These are phyloP conservation scores for Trichoderma lentiforme DNA, from an alignment of 2,329 filamentous ascomycete genomes.

Conservation along the genomic window DNA sequence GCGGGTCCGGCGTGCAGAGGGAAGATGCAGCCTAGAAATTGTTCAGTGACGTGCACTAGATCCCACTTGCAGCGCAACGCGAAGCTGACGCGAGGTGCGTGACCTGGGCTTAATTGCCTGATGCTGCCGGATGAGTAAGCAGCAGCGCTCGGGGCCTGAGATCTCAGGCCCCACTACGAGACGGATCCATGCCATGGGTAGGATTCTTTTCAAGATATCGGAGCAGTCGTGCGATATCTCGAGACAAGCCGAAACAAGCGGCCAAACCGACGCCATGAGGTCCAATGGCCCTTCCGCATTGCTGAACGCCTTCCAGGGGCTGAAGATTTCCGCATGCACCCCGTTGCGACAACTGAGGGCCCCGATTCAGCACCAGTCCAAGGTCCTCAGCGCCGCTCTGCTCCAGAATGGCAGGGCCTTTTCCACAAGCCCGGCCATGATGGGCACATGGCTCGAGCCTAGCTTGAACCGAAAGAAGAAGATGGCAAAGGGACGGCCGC, in stretches of 20 bases:
- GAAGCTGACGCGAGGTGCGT: constrained; percentile 46
- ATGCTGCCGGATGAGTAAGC: neutral
- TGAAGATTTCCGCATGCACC: constrained; percentile 44
- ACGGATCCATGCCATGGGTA: neutral
- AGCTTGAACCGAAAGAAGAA: constrained; percentile 71
- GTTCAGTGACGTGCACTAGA: constrained; percentile 35
- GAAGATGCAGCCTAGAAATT: constrained; percentile 28
- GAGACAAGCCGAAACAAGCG: constrained; percentile 24
- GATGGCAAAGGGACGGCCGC: constrained; percentile 86
- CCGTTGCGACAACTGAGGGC: constrained; percentile 38
- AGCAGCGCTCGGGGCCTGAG: constrained; percentile 20
- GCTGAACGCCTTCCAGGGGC: constrained; percentile 48
- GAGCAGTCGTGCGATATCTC: neutral
- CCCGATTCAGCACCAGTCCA: constrained; percentile 31
- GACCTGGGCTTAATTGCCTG: constrained; percentile 35
- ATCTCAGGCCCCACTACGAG: constrained; percentile 25
- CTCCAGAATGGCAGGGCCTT: constrained; percentile 61
- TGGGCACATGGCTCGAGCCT: constrained; percentile 79
- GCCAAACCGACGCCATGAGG: constrained; percentile 43
- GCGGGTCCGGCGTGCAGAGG: constrained; percentile 1
- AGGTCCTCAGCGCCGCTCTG: constrained; percentile 31
- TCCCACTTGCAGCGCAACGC: constrained; percentile 32
- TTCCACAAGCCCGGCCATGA: constrained; percentile 60
- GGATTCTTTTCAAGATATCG: constrained; percentile 36
- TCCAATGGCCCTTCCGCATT: constrained; percentile 43